Conservation (phyloP, 352 stramenopile genomes). For the Thraustochytrium sp. region DNA sequence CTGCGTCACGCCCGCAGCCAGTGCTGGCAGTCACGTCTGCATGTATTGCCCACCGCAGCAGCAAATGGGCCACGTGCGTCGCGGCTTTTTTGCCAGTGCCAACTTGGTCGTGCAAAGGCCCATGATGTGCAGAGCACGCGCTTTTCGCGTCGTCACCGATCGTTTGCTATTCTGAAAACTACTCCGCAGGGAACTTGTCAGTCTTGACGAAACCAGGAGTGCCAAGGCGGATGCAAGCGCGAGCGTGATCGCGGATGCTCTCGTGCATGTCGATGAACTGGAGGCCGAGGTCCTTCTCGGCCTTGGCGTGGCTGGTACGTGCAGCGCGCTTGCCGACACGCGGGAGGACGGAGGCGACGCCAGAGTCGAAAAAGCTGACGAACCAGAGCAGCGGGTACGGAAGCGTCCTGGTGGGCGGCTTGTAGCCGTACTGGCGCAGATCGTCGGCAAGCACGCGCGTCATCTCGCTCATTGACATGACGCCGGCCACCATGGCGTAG, state of each 20-base stretch:
- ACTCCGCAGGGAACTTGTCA: not conserved
- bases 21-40: too few relatives aligned
- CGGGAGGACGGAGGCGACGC: not conserved
- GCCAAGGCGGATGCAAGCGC: not conserved
- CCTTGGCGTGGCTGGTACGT: not conserved
- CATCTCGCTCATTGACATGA: not conserved
- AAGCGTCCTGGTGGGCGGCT: conserved; percentile 21
- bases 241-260: not conserved
- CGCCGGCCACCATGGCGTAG: not conserved
- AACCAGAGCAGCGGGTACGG: conserved; percentile 11
- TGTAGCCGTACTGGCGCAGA: not conserved
- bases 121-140: too few relatives aligned
- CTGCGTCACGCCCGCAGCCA: too few relatives aligned
- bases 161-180: too few relatives aligned
- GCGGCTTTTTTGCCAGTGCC: too few relatives aligned
- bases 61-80: too few relatives aligned
- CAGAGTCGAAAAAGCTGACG: not conserved
- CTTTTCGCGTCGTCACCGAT: too few relatives aligned
- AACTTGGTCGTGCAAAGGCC: too few relatives aligned
- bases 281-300: not conserved
- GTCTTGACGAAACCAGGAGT: not conserved
- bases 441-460: not conserved
- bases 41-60: too few relatives aligned
- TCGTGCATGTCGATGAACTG: not conserved
- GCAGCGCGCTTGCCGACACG: not conserved